Base-by-base conservation (phyloP, 1,139 yeast species). In the Wickerhamiella pararugosa region DNA sequence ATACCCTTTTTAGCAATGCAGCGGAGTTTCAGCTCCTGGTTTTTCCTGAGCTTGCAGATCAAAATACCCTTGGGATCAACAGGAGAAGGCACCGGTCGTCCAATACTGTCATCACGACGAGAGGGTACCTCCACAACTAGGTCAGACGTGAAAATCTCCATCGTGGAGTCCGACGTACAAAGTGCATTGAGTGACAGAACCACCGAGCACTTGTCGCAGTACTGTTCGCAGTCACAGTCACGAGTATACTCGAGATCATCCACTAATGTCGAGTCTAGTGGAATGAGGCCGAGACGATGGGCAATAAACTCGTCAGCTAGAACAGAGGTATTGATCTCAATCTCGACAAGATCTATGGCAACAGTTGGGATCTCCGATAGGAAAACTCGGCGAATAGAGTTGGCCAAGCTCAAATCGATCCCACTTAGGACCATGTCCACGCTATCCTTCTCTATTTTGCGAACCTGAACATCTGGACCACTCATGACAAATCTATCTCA, bases 1-100 rank as follows among this genome's bases (percentile, higher is more conserved):
- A 92, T 90, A 36, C 99, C 98, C 66, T 90, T 90, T 62, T 92
- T 90, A 43, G 99, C 98, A 49, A 90, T 81, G 64, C 99, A 90
- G 49, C 81, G 78, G 47, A 90, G 65, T 52, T 81, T 73, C 53
- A 90, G 69, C 59, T 90, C 96, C 65, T 90, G 99, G 58, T 87
- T 93, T 58, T 81, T 83, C 61, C 95, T 75, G 54, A 90, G 71
- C 61, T 87, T 87, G 65, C 96, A 86, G 50, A 90, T 75, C 45
- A 90, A 64, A 8, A 92, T 83, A 43, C 99, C 99, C 50, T 79
- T 75, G 33, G 75, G 74, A 46, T 71, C 76, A 25, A 76, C 72
- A 56, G 87, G 96, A 49, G 79, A 68, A 44, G 79, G 71, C n/a
- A 86, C 82, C 1, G 97, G 96, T 43, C 76, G 73, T 0, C 97